These are phyloP conservation scores for Rusavskia elegans DNA, from an alignment of 495 filamentous ascomycete species.

Conservation along the genomic window DNA sequence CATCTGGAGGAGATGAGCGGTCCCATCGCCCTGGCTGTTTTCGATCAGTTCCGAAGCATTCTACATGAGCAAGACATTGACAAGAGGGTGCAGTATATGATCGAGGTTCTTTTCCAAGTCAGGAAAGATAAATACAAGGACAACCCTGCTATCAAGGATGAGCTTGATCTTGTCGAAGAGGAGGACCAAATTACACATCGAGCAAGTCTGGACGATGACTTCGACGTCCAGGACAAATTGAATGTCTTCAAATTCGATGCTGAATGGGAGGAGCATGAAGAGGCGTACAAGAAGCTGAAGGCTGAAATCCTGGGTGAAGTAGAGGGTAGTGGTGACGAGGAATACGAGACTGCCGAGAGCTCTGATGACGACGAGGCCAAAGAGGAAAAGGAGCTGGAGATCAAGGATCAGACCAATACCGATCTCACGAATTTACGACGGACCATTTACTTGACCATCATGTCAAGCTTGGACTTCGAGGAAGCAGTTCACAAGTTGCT, in stretches of 20 bases:
- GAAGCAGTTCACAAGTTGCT: conserved; percentile 91
- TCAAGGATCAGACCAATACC: conserved; percentile 94
- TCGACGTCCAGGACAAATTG: conserved; percentile 66
- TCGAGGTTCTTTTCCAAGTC: conserved; percentile 93
- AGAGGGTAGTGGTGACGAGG: conserved; percentile 60
- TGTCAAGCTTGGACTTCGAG: conserved; percentile 86
- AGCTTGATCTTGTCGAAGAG: conserved; percentile 89
- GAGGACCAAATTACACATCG: conserved; percentile 94
- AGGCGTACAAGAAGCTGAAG: conserved; percentile 72
- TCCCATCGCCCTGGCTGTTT: conserved; percentile 71
- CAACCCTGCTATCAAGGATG: conserved; percentile 76
- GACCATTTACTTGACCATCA: conserved; percentile 94
- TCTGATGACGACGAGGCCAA: conserved; percentile 66
- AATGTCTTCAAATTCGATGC: conserved; percentile 94
- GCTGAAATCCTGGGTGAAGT: conserved; percentile 90
- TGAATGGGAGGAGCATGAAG: conserved; percentile 82
- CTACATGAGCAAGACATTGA: conserved; percentile 93
- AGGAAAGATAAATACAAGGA: conserved; percentile 95
- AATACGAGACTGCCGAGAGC: conserved; percentile 52
- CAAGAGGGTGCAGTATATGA: conserved; percentile 94
- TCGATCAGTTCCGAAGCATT: conserved; percentile 88
- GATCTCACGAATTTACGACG: conserved; percentile 85
- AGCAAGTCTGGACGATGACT: conserved; percentile 59
- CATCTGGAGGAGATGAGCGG: conserved; percentile 89
- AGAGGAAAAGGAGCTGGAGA: conserved; percentile 63